Evolutionary conservation across 371 early-diverging fungal species (phyloP), one percentile per base, ranked within the genome.

Genomic region (Coemansia sp.): DNA sequence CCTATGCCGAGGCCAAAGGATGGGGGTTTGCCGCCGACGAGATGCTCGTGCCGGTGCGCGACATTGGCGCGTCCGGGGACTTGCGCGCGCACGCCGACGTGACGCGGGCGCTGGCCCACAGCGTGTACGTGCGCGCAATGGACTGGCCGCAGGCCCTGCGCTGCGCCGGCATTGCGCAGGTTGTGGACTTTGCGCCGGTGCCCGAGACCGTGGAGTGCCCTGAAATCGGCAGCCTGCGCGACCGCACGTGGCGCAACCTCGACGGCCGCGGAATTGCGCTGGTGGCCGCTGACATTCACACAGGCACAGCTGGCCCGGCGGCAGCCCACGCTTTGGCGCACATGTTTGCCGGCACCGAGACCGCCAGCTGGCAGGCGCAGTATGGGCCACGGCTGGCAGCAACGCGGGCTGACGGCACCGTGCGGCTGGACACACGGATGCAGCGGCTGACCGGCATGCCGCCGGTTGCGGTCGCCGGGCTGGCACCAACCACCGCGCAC

Each of bases 161-260:
- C 38, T 26, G 33, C 31, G 6, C 60, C 6, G 45, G 34, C 11
- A 26, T 48, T 5, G 90, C 94, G 26, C 94, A 92, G 72, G 85
- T 93, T 36, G 80, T 94, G 54, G 97, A 96, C 80, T 94, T 94
- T 76, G 91, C 93, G 26, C 92, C 93, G 6, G 91, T 92, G 59
- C 91, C 91, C 55, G 72, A 88, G 14, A 9, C 49, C 14, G 49
- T 38, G 14, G 39, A 26, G 26, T 26, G 20, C 49, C 10, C 38
- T 4, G 39, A 14, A 34, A 57, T 47, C 34, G 58, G 40, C 30
- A 41, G 36, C 26, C 82, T 85, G 57, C 81, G 90, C 66, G 88
- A 41, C 9, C 85, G 45, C 82, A 86, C 72, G 79, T 84, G 56
- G 69, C 81, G 41, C 84, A 82, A 64, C 8, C 26, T 56, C 8